Conservation (phyloP, 75 land plant genomes). For the Pinus albicaulis region DNA sequence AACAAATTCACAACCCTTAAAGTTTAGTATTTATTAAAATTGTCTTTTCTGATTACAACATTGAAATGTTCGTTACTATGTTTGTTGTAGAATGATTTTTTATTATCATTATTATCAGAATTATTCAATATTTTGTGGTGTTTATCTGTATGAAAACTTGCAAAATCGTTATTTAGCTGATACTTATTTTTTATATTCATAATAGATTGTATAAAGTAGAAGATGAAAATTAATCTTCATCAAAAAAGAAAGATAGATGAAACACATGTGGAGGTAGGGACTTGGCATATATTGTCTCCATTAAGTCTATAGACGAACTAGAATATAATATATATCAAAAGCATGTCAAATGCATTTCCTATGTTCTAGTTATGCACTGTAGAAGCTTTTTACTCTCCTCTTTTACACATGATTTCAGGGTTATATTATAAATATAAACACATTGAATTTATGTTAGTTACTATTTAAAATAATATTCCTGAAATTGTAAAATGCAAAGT, state of each 20-base stretch:
- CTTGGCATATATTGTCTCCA: not conserved
- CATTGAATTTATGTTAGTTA: not conserved
- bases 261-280: slow-evolving; percentile 86
- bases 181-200: not conserved
- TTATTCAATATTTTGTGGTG: not conserved
- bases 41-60: not conserved
- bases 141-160: too few species aligned
- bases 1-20: too few species aligned
- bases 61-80: not conserved
- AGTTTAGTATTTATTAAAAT: too few species aligned
- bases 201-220: too few species aligned
- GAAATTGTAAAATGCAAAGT: too few species aligned
- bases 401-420: not conserved
- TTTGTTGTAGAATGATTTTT: not conserved
- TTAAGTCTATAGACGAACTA: not conserved
- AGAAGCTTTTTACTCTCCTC: not conserved
- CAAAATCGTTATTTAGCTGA: too few species aligned
- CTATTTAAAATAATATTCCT: not conserved
- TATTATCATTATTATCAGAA: not conserved
- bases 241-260: slow-evolving; percentile 96
- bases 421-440: not conserved
- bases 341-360: not conserved
- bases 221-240: slow-evolving; percentile 94
- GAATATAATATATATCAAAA: not conserved
- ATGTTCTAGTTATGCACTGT: not conserved